A percentile compares a stretch with the other conserved stretches of the same genome.
Conservation (phyloP, 2,329 filamentous ascomycete genomes). For the Magnaporthiopsis rhizophila region DNA sequence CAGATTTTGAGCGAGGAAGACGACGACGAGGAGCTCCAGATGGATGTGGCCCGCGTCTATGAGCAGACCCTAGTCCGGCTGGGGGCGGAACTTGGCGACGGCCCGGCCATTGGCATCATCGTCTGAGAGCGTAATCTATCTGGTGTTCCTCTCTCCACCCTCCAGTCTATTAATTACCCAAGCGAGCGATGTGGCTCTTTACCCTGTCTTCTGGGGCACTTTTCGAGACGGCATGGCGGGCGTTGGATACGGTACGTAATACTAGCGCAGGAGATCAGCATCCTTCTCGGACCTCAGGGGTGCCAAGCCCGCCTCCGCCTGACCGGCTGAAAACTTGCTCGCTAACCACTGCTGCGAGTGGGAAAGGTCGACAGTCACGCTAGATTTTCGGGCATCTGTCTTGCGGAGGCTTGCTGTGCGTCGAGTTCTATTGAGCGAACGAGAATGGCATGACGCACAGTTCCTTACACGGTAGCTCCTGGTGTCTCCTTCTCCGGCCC, state of each 20-base stretch:
- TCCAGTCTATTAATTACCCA: neutral
- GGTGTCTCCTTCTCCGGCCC: no score
- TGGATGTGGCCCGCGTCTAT: constrained; percentile 71
- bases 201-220: neutral
- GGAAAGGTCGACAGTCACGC: no score
- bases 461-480: no score
- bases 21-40: constrained; percentile 39
- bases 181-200: neutral
- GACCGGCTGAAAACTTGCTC: neutral
- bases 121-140: neutral
- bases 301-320: neutral
- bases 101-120: neutral
- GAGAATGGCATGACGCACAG: no score
- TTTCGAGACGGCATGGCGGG: no score
- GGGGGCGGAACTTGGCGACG: constrained; percentile 55
- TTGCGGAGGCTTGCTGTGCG: no score
- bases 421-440: no score
- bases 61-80: constrained; percentile 70
- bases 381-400: no score
- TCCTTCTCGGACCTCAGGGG: neutral
- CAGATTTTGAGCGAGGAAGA: constrained; percentile 22
- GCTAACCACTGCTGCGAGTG: neutral
- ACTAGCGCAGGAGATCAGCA: neutral
- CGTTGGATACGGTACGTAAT: neutral
- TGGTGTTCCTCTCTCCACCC: neutral